Conservation (phyloP, 306 rosid genomes). For the Fragaria vesca region DNA sequence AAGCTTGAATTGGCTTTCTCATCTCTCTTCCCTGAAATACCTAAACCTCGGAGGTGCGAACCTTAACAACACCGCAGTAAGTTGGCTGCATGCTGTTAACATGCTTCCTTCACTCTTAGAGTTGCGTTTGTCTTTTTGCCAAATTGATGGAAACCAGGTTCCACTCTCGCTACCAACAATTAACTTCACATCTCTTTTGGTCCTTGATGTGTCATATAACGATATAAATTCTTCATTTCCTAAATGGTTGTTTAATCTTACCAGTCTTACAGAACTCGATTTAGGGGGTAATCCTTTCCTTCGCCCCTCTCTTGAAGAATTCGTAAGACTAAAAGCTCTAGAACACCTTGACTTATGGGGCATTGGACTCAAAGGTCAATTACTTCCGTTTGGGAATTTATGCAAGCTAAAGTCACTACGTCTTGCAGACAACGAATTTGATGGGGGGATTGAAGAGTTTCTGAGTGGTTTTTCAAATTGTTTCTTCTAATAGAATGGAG, state of each 20-base stretch:
- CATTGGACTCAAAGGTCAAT: background rate
- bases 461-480: background rate
- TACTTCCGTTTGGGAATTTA: background rate
- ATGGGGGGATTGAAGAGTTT: conserved; percentile 7
- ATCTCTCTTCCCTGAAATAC: conserved; percentile 25
- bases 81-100: conserved; percentile 5
- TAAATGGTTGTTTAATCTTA: background rate
- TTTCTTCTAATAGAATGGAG: background rate
- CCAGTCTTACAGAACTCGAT: background rate
- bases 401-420: background rate
- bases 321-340: background rate
- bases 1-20: conserved; percentile 23
- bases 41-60: conserved; percentile 17
- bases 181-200: background rate
- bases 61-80: conserved; percentile 16
- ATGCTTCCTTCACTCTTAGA: conserved; percentile 12
- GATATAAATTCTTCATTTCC: background rate
- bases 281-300: rapidly evolving
- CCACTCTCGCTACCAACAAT: background rate
- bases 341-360: background rate
- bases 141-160: background rate
- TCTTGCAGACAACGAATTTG: background rate
- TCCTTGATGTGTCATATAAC: rapidly evolving
- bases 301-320: background rate
- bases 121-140: background rate